Evolutionary conservation across 192 early-diverging fungal species (phyloP).

Genomic region (Phycomyces nitens): DNA sequence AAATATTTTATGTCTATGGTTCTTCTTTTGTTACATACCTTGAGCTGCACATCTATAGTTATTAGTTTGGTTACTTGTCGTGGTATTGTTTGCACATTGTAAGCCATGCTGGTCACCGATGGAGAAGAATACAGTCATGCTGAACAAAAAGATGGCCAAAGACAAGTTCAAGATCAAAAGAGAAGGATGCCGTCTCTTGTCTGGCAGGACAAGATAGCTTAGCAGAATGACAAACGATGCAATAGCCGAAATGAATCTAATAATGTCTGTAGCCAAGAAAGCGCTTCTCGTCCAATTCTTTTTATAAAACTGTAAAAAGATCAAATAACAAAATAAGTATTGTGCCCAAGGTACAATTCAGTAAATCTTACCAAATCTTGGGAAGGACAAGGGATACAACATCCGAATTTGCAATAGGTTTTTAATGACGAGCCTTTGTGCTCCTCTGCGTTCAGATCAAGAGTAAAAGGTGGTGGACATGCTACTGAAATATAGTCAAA

Average conservation of each 20-base stretch:
- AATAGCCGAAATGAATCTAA: conserved; percentile 41
- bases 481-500: conserved; percentile 15
- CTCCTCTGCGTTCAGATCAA: conserved; percentile 29
- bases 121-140: conserved; percentile 43
- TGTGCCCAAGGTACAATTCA: background rate
- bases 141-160: conserved; percentile 47
- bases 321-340: background rate
- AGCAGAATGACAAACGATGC: conserved; percentile 40
- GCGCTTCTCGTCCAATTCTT: conserved; percentile 34
- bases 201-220: conserved; percentile 44
- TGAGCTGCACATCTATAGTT: conserved; percentile 47
- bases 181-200: conserved; percentile 45
- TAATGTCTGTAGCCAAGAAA: conserved; percentile 40
- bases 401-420: conserved; percentile 40
- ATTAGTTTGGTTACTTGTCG: conserved; percentile 43
- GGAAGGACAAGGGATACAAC: conserved; percentile 53
- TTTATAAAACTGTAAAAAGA: conserved; percentile 34
- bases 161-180: conserved; percentile 46
- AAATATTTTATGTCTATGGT: too few species aligned
- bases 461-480: conserved; percentile 41
- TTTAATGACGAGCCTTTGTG: conserved; percentile 16
- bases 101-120: conserved; percentile 39
- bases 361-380: conserved; percentile 31
- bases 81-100: conserved; percentile 39
- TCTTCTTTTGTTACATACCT: conserved; percentile 34